A percentile compares a stretch with the other conserved stretches of the same genome.
phyloP scores from a whole-genome alignment of 345 rosid species.

The Aethionema arabicum region DNA sequence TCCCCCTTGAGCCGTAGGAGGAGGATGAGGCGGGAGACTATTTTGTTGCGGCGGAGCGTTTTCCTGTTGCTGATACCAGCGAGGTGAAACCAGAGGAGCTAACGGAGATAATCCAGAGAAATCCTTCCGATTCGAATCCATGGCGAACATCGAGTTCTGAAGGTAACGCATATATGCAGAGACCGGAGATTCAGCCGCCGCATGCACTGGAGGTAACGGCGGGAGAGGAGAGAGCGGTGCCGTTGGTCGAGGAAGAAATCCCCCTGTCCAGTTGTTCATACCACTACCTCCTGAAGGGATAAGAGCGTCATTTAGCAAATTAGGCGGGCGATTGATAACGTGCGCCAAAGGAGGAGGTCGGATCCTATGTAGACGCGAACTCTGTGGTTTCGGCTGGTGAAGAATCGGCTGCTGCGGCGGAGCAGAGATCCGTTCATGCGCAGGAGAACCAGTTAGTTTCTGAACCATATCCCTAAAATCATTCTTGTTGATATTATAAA shows the following conservation, averaged over 20 bases:
- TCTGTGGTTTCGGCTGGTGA: slow-evolving; percentile 68
- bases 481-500: slow-evolving; percentile 87
- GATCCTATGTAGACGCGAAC: slow-evolving; percentile 85
- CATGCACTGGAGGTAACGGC: slow-evolving; percentile 62
- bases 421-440: slow-evolving; percentile 70
- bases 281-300: slow-evolving; percentile 28
- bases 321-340: slow-evolving; percentile 66
- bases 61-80: slow-evolving; percentile 51
- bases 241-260: slow-evolving; percentile 40
- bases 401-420: slow-evolving; percentile 66
- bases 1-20: slow-evolving; percentile 27
- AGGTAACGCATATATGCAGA: slow-evolving; percentile 76
- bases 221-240: slow-evolving; percentile 69
- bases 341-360: slow-evolving; percentile 90
- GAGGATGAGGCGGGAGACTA: slow-evolving; percentile 26
- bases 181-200: slow-evolving; percentile 72
- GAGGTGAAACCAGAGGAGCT: slow-evolving; percentile 64
- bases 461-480: slow-evolving; percentile 95
- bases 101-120: slow-evolving; percentile 65
- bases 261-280: slow-evolving; percentile 15
- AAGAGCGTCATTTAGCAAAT: slow-evolving; percentile 42
- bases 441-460: slow-evolving; percentile 89
- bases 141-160: slow-evolving; percentile 45
- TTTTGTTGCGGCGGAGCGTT: slow-evolving; percentile 30
- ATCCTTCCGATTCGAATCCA: slow-evolving; percentile 52